A percentile compares a stretch with the other conserved stretches of the same genome.
These are phyloP conservation scores for Spencermartinsiella ligniputridi DNA, from an alignment of 1,139 yeast species.

Conservation along the genomic window DNA sequence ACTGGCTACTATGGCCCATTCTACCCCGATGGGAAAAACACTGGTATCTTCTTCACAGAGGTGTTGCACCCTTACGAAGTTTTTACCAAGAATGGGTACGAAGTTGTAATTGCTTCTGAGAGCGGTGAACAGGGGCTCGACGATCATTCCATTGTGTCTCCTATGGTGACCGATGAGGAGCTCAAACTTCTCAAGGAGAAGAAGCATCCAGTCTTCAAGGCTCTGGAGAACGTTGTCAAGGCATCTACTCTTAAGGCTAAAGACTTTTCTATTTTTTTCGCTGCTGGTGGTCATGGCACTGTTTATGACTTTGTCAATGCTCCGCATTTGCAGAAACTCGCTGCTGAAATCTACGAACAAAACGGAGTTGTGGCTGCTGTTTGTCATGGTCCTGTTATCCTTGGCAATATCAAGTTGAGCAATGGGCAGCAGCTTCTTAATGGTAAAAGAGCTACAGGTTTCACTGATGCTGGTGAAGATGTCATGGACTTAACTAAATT, in stretches of 20 bases:
- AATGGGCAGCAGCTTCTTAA: constrained; percentile 43
- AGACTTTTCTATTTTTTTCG: constrained; percentile 53
- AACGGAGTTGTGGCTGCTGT: constrained; percentile 60
- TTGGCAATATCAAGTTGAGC: constrained; percentile 43
- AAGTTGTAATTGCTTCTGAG: constrained; percentile 55
- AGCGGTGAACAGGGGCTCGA: constrained; percentile 53
- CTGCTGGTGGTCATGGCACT: constrained; percentile 66
- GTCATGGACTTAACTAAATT: constrained; percentile 36
- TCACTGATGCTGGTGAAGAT: constrained; percentile 53
- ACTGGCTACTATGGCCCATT: constrained; percentile 48
- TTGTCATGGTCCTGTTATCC: constrained; percentile 62
- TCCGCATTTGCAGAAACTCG: constrained; percentile 42
- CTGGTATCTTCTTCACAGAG: constrained; percentile 55
- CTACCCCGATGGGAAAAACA: constrained; percentile 51
- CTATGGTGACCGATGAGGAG: constrained; percentile 45
- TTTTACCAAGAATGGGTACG: constrained; percentile 45
- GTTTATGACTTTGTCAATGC: constrained; percentile 55
- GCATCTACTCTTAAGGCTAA: constrained; percentile 31
- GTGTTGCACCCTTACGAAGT: constrained; percentile 53
- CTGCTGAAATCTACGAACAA: constrained; percentile 43
- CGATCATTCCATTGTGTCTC: constrained; percentile 44
- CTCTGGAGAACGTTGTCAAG: constrained; percentile 28
- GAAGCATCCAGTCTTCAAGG: constrained; percentile 38
- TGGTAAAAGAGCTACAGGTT: constrained; percentile 57
- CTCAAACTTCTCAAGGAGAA: constrained; percentile 37